A percentile compares a stretch with the other conserved stretches of the same genome.
Conservation (phyloP, 2,329 filamentous ascomycete species). For the Pseudovirgaria hyperparasitica region DNA sequence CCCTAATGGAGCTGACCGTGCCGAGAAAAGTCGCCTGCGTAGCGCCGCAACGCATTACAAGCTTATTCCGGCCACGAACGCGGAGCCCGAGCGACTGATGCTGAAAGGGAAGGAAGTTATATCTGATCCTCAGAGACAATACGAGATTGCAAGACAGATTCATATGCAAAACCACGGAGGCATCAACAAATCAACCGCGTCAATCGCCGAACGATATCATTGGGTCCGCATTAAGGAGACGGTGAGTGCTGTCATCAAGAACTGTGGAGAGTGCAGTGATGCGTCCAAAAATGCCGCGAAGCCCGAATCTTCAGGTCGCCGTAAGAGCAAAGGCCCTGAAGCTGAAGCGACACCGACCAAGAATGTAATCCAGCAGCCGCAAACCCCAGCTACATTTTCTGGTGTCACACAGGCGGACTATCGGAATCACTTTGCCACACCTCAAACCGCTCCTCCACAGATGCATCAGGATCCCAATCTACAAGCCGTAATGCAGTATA, state of each 20-base stretch:
- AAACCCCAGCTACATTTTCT: too few relatives aligned
- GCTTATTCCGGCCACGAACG: constrained; percentile 42
- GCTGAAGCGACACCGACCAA: too few relatives aligned
- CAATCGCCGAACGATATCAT: constrained; percentile 86
- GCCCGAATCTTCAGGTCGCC: too few relatives aligned
- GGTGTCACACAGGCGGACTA: too few relatives aligned
- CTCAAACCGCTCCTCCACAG: too few relatives aligned
- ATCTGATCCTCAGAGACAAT: constrained; percentile 76
- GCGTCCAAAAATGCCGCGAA: too few relatives aligned
- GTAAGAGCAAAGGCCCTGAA: too few relatives aligned
- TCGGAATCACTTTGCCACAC: too few relatives aligned
- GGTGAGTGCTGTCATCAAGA: constrained; percentile 84
- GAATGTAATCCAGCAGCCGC: too few relatives aligned
- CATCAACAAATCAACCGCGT: constrained; percentile 96
- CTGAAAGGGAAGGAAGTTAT: constrained; percentile 97
- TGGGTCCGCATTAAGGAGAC: constrained; percentile 99
- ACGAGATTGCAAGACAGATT: constrained; percentile 69
- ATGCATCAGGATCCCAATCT: too few relatives aligned
- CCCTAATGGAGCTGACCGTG: constrained; percentile 81
- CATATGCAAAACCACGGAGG: constrained; percentile 72
- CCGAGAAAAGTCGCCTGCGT: constrained; percentile 87
- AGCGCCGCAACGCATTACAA: constrained; percentile 95
- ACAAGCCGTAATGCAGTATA: too few relatives aligned
- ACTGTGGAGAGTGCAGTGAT: constrained; percentile 87
- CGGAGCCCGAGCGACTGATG: constrained; percentile 55